Evolutionary conservation across 1,284 basidiomycete genomes (phyloP), one percentile per base, ranked within the genome.

Genomic region (Cryptococcus depauperatus): DNA sequence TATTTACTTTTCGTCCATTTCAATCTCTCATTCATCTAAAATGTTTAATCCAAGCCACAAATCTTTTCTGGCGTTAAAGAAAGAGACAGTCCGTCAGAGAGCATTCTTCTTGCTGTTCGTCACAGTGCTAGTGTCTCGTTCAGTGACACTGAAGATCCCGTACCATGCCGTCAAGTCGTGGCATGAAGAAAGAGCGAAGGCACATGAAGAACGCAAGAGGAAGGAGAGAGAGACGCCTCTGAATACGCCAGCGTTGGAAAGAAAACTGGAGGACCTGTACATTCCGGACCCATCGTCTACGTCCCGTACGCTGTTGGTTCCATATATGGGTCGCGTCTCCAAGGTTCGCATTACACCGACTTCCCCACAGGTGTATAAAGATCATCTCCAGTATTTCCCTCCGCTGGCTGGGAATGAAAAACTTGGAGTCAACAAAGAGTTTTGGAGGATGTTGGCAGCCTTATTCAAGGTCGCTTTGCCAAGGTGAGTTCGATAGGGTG

Each of bases 391-490:
- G 21, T 52, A 61, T 6, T 67, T 65, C 44, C 54, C 59, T 6
- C 61, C 57, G 5, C 55, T 64, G 48, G 41, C 47, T 34, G 57
- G 69, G 0, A 66, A 72, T 3, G 69, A 76, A 44, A 82, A 81
- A 56, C 78, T 85, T 2, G 81, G 80, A 40, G 82, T 93, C 48
- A 85, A 92, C 66, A 76, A 78, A 44, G 74, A 81, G 1, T 93
- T 91, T 69, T 74, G 90, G 55, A 75, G 79, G 16, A 91, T 92
- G 64, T 79, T 93, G 4, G 68, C 76, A 9, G 79, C 87, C 2
- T 80, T 93, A 43, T 64, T 92, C 0, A 78, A 80, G 14, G 79
- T 93, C 50, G 81, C 83, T 6, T 79, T 93, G 41, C 86, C 74
- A 1, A 62, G 68, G 60, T 69, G n/a, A 49, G 59, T 50, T 0